Conservation (phyloP, 169 alveolate species). For the Eimeria maxima region DNA sequence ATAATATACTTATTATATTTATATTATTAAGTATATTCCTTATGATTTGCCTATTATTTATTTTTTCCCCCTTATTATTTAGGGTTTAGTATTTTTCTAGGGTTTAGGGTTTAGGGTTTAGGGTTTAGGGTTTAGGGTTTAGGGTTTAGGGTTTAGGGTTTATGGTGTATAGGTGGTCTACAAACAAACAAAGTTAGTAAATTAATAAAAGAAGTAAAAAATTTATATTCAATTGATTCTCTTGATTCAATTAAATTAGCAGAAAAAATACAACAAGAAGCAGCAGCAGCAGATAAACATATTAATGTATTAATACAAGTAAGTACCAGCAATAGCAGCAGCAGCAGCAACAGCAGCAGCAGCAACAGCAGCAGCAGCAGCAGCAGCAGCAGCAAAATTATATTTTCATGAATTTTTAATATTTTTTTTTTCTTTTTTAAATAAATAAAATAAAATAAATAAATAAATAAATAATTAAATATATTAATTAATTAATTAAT, state of each 20-base stretch:
- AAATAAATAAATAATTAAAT: too few species aligned
- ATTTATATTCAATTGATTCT: slow-evolving; percentile 90
- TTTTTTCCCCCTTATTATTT: too few species aligned
- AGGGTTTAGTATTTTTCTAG: not conserved
- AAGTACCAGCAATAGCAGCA: slow-evolving; percentile 70
- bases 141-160: not conserved
- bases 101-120: not conserved
- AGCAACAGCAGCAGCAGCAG: slow-evolving; percentile 42
- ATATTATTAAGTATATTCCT: too few species aligned
- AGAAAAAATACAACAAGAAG: slow-evolving; percentile 88
- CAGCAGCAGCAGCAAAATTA: too few species aligned
- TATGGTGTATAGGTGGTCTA: slow-evolving; percentile 85
- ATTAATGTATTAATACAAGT: slow-evolving; percentile 92
- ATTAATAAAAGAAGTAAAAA: slow-evolving; percentile 86
- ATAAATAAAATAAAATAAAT: not conserved
- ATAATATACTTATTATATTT: too few species aligned
- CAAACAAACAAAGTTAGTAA: slow-evolving; percentile 94
- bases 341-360: slow-evolving; percentile 19
- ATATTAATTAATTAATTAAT: not conserved
- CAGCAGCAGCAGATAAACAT: slow-evolving; percentile 80
- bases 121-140: slow-evolving; percentile 3
- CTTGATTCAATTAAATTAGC: slow-evolving; percentile 94
- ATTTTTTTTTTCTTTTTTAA: not conserved
- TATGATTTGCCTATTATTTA: too few species aligned
- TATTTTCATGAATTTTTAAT: too few species aligned